Base-by-base conservation (phyloP, 2,329 filamentous ascomycete genomes). In the Taxawa tesnikishii region DNA sequence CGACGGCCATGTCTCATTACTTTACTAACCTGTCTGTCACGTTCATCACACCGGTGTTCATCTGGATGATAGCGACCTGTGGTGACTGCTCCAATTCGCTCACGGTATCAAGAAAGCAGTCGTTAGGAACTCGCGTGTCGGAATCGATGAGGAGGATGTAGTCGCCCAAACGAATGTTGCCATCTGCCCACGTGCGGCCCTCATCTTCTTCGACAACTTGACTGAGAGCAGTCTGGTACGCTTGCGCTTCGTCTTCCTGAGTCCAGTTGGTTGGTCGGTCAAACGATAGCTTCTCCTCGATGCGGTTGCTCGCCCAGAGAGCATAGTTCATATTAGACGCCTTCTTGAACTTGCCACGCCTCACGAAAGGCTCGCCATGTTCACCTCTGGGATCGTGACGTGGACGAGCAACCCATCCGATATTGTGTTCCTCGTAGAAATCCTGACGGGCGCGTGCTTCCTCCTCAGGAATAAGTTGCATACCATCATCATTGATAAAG, bases 11-110 rank as follows among this genome's bases (percentile, higher is more conserved):
- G n/a, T n/a, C n/a, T n/a, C n/a, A n/a, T n/a, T n/a, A n/a, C n/a
- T 80, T 51, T n/a, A n/a, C n/a, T n/a, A n/a, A n/a, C 75, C 60
- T 18, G n/a, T n/a, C n/a, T n/a, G 75, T 74, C 19, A 81, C 76
- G 54, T 79, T 74, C 76, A 79, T 83, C 55, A 81, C 76, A 42
- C 75, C 75, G 2, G 76, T 80, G 2, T 73, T 75, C 54, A 77
- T 79, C 45, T 83, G 75, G 60, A 83, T 70, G 47, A 82, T 81
- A 28, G 74, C 79, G 16, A 83, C 78, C 40, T 83, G 72, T 3
- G 75, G 78, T 1, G 73, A 79, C 44, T 77, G 73, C 47, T 83
- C 77, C 76, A 83, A 80, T 49, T 84, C 79, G 29, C 74, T 80
- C 27, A 80, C 77, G 19, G 77, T 78, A 47, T 83, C 79, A 2